Percentiles rank a stretch among this genome's conserved stretches.
Evolutionary conservation across 345 rosid species (phyloP).

Genomic region (Psidium friedrichsthalianum): DNA sequence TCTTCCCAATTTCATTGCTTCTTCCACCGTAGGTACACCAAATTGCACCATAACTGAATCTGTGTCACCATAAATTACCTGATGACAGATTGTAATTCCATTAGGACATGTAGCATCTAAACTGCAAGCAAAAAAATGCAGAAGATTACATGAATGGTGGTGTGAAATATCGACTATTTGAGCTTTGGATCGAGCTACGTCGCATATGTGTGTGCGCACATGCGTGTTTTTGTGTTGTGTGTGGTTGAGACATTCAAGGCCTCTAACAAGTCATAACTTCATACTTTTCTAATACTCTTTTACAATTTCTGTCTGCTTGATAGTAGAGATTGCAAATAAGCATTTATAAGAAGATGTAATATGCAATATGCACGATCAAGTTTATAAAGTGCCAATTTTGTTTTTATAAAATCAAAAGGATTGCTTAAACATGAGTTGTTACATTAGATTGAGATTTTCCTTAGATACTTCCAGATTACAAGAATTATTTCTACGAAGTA

Average conservation of each 20-base stretch:
- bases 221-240: background rate
- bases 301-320: background rate
- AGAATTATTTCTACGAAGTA: no score
- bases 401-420: background rate
- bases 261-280: background rate
- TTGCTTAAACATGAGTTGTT: background rate
- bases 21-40: constrained; percentile 66
- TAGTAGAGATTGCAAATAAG: background rate
- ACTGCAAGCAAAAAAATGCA: background rate
- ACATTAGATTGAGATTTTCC: background rate
- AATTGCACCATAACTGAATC: constrained; percentile 99
- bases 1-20: constrained; percentile 84
- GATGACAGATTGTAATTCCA: constrained; percentile 2
- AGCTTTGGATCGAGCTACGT: background rate
- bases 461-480: background rate
- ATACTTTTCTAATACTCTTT: background rate
- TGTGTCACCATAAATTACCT: constrained; percentile 98
- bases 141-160: background rate
- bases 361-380: background rate
- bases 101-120: background rate
- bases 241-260: background rate
- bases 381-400: background rate
- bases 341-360: background rate
- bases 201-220: background rate
- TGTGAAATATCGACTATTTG: background rate